These are phyloP conservation scores for Phytophthora idaei DNA, from an alignment of 352 stramenopile species.

Conservation along the genomic window DNA sequence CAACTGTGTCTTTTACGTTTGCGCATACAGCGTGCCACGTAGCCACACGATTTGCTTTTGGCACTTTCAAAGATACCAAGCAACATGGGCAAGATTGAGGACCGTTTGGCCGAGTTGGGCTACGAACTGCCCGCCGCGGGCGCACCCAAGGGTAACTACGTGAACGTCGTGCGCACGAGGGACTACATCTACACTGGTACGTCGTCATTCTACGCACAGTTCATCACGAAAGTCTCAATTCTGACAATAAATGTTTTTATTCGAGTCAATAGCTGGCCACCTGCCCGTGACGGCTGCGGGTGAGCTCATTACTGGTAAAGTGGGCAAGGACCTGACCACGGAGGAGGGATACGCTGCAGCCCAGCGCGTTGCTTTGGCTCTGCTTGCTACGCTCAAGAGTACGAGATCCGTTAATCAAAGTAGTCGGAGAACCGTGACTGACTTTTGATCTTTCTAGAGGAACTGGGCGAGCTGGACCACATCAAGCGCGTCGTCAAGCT, in stretches of 20 bases:
- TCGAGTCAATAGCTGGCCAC: conserved; percentile 62
- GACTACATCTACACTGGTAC: conserved; percentile 87
- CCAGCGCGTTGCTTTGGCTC: conserved; percentile 84
- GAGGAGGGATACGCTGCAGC: conserved; percentile 92
- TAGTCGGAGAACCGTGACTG: conserved; percentile 2
- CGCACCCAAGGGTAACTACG: conserved; percentile 91
- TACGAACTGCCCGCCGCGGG: conserved; percentile 78
- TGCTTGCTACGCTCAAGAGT: conserved; percentile 91
- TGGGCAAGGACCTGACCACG: conserved; percentile 86
- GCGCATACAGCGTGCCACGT: no score
- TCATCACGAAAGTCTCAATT: neutral
- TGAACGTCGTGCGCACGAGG: conserved; percentile 73
- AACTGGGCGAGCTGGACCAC: conserved; percentile 92
- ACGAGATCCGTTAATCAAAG: conserved; percentile 16
- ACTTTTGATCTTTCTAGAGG: conserved; percentile 37
- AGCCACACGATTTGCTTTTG: neutral
- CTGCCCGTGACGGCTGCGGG: conserved; percentile 70
- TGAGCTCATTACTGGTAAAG: conserved; percentile 86
- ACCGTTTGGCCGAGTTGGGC: conserved; percentile 60
- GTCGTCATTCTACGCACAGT: neutral
- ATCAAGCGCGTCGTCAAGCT: conserved; percentile 96
- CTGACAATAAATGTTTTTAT: conserved; percentile 7
- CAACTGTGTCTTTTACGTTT: no score
- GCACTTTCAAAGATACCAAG: conserved; percentile 22
- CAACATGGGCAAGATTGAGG: conserved; percentile 64